These are phyloP conservation scores for Cryptosporidium felis DNA, from an alignment of 169 alveolate species.

Conservation along the genomic window DNA sequence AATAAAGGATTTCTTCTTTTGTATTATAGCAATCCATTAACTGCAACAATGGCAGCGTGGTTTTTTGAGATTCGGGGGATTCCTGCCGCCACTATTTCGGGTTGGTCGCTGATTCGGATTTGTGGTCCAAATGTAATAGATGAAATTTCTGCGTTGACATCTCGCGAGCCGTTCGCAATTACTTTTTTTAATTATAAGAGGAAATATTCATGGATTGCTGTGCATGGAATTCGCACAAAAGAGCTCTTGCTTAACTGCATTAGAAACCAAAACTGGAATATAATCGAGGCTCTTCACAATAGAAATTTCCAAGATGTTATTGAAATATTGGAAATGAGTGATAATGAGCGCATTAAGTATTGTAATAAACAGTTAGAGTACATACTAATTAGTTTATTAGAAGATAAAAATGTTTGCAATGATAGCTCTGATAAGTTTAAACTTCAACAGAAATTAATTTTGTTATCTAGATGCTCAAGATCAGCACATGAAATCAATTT, in stretches of 20 bases:
- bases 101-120: constrained; percentile 58
- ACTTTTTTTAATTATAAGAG: constrained; percentile 22
- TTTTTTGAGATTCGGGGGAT: constrained; percentile 48
- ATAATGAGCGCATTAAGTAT: neutral
- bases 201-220: constrained; percentile 59
- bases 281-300: constrained; percentile 32
- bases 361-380: constrained; percentile 2
- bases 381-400: constrained; percentile 9
- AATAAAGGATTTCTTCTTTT: constrained; percentile 34
- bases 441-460: constrained; percentile 30
- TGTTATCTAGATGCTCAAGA: constrained; percentile 68
- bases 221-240: constrained; percentile 60
- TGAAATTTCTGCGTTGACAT: neutral
- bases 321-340: constrained; percentile 27
- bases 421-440: constrained; percentile 6
- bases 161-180: neutral
- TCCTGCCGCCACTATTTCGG: constrained; percentile 53
- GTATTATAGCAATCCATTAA: constrained; percentile 25
- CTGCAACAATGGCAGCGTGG: constrained; percentile 72
- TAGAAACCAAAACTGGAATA: constrained; percentile 38
- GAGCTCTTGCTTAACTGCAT: neutral
- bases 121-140: constrained; percentile 35
- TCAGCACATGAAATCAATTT: neutral
- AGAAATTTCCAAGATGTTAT: constrained; percentile 55
- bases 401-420: neutral